phyloP scores from a whole-genome alignment of 73 alveolate genomes.

The Blepharisma stoltei region DNA sequence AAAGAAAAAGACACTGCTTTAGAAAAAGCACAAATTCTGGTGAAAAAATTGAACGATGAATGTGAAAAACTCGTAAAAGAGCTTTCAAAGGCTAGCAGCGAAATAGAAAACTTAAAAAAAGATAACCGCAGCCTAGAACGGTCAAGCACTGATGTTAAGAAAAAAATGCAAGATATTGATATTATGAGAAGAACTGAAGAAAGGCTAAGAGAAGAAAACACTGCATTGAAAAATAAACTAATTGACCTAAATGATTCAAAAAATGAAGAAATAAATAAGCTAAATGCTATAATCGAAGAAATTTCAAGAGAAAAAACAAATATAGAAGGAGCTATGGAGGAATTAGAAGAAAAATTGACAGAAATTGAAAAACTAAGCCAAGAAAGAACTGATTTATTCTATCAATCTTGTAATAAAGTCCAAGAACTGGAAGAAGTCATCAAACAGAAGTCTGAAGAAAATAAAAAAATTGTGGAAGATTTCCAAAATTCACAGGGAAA shows the following conservation, averaged over 20 bases:
- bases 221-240: neutral
- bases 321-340: conserved; percentile 10
- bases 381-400: conserved; percentile 26
- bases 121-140: neutral
- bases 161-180: conserved; percentile 10
- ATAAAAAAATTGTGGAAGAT: conserved; percentile 7
- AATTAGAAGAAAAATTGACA: conserved; percentile 16
- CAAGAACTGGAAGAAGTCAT: conserved; percentile 24
- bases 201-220: conserved; percentile 29
- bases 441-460: neutral
- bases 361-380: conserved; percentile 10
- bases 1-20: conserved; percentile 13
- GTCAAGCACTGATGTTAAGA: neutral
- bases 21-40: conserved; percentile 16
- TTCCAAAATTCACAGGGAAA: neutral
- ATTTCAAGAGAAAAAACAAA: conserved; percentile 6
- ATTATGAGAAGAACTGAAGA: conserved; percentile 34
- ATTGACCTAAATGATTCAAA: neutral
- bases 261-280: neutral
- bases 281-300: neutral
- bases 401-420: neutral
- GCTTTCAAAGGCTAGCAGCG: neutral
- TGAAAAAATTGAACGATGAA: conserved; percentile 22
- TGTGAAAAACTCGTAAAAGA: conserved; percentile 28
- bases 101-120: conserved; percentile 22